Percentiles rank a stretch among this genome's conserved stretches.
Conservation (phyloP, 805 yeast species). For the Candida dajiaensis region DNA sequence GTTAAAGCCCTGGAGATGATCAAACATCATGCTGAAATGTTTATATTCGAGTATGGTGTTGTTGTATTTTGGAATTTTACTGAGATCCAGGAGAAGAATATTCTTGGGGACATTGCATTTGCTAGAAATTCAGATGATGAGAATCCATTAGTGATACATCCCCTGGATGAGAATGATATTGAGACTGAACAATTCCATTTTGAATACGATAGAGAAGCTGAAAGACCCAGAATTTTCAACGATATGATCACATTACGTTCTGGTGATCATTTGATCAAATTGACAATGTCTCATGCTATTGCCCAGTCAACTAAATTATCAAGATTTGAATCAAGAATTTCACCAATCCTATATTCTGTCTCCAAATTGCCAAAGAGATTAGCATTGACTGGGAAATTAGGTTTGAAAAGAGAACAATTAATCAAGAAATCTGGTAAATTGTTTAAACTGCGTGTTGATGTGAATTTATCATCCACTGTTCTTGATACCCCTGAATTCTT, state of each 20-base stretch:
- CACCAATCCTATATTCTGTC: slow-evolving; percentile 73
- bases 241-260: slow-evolving; percentile 89
- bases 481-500: slow-evolving; percentile 94
- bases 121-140: slow-evolving; percentile 37
- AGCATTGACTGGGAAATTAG: slow-evolving; percentile 85
- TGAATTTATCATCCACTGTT: slow-evolving; percentile 83
- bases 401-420: slow-evolving; percentile 77
- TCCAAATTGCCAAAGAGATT: slow-evolving; percentile 85
- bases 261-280: slow-evolving; percentile 87
- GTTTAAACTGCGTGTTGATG: slow-evolving; percentile 88
- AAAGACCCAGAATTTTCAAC: slow-evolving; percentile 74
- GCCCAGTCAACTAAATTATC: slow-evolving; percentile 94
- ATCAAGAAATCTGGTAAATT: slow-evolving; percentile 84
- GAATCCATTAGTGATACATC: slow-evolving; percentile 55
- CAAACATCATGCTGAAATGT: slow-evolving; percentile 74
- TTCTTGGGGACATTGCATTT: slow-evolving; percentile 79
- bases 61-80: slow-evolving; percentile 98
- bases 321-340: slow-evolving; percentile 87
- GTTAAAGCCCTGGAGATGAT: slow-evolving; percentile 18
- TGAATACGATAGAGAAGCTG: slow-evolving; percentile 48
- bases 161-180: slow-evolving; percentile 81
- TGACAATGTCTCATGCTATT: slow-evolving; percentile 92
- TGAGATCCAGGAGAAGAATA: slow-evolving; percentile 86
- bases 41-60: slow-evolving; percentile 86
- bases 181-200: slow-evolving; percentile 74